A percentile compares a stretch with the other conserved stretches of the same genome.
These are phyloP conservation scores for Protomyces gravidus DNA, from an alignment of 1,139 yeast genomes.

Conservation along the genomic window DNA sequence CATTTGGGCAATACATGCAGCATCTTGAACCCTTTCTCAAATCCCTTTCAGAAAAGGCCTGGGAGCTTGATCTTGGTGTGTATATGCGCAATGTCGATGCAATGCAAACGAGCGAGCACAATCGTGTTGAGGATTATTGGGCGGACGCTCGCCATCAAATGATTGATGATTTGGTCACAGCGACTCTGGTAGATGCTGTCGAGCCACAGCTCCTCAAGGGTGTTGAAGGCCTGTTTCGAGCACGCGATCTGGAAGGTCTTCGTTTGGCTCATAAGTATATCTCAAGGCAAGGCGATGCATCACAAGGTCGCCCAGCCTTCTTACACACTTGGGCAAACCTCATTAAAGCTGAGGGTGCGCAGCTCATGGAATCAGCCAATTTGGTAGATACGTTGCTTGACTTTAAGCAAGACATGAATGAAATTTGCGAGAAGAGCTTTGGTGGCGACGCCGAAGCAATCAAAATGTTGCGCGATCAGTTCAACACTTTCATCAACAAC, in stretches of 20 bases:
- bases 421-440: conserved; percentile 30
- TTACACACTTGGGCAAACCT: not conserved
- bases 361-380: not conserved
- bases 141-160: not conserved
- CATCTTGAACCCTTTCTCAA: not conserved
- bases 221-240: not conserved
- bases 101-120: not conserved
- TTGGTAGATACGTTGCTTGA: conserved; percentile 33
- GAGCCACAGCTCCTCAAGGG: not conserved
- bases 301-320: not conserved
- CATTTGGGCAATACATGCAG: not conserved
- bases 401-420: conserved; percentile 33
- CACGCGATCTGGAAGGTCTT: not conserved
- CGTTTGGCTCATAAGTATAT: not conserved
- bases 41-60: not conserved
- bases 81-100: not conserved
- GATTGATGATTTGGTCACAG: not conserved
- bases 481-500: conserved; percentile 36
- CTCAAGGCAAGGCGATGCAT: not conserved
- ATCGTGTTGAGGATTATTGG: not conserved
- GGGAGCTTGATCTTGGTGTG: not conserved
- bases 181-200: not conserved
- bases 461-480: conserved; percentile 35
- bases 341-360: not conserved
- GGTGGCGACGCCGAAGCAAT: conserved; percentile 29